Conservation (phyloP, 805 yeast genomes). For the Kodamaea jinghongensis region DNA sequence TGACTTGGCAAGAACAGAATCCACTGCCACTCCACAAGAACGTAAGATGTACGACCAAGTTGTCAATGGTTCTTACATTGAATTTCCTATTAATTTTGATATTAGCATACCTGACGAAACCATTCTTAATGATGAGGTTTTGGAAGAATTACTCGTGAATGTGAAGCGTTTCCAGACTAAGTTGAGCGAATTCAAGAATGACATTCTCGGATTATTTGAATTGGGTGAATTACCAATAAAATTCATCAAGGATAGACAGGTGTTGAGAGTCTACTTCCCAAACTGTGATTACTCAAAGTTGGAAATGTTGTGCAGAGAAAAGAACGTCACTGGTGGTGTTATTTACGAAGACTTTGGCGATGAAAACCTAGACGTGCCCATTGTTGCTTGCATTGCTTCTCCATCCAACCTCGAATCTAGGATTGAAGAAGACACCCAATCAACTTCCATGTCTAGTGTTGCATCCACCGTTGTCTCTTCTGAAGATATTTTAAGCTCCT, state of each 20-base stretch:
- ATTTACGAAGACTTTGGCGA: conserved; percentile 38
- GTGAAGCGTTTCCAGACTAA: conserved; percentile 46
- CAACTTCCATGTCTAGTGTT: conserved; percentile 1
- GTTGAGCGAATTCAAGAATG: conserved; percentile 42
- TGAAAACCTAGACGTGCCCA: conserved; percentile 1
- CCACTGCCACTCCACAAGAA: conserved; percentile 19
- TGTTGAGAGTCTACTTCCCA: conserved; percentile 64
- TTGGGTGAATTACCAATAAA: conserved; percentile 68
- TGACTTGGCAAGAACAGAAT: conserved; percentile 18
- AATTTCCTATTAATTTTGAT: conserved; percentile 29
- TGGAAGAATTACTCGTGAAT: conserved; percentile 56
- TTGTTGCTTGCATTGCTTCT: not conserved
- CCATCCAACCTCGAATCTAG: not conserved
- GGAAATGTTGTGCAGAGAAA: conserved; percentile 54
- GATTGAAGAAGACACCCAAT: not conserved
- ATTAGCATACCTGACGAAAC: conserved; percentile 33
- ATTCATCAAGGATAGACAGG: conserved; percentile 35
- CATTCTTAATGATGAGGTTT: conserved; percentile 28
- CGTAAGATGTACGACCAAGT: conserved; percentile 12
- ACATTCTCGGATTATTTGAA: conserved; percentile 46
- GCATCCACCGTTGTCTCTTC: conserved; percentile 13
- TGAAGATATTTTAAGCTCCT: conserved; percentile 22
- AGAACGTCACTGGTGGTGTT: conserved; percentile 57
- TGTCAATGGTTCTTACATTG: conserved; percentile 30
- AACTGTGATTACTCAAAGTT: conserved; percentile 61